Evolutionary conservation across 176 grass and related monocot genomes (phyloP).

Genomic region (Oryza meridionalis): DNA sequence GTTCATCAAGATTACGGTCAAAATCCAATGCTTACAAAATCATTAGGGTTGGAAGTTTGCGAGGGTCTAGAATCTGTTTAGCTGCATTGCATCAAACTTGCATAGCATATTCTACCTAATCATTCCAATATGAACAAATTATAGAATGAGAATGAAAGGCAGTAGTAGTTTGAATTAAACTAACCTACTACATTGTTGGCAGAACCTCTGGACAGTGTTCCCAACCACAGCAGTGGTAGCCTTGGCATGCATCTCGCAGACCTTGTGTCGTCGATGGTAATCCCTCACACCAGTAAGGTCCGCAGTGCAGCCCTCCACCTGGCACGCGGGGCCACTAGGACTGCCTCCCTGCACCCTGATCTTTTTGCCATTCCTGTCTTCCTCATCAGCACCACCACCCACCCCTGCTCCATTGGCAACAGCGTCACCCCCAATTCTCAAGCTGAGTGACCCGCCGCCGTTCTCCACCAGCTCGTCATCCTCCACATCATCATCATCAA

Average conservation of each 20-base stretch:
- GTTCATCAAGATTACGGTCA: background rate
- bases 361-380: slow-evolving; percentile 76
- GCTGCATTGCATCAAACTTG: background rate
- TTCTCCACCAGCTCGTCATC: slow-evolving; percentile 34
- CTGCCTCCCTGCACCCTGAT: slow-evolving; percentile 64
- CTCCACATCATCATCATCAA: slow-evolving; percentile 41
- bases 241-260: slow-evolving; percentile 98
- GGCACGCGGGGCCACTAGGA: slow-evolving; percentile 60
- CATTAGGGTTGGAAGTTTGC: slow-evolving; percentile 2
- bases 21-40: slow-evolving; percentile 12
- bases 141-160: slow-evolving; percentile 9
- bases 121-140: background rate
- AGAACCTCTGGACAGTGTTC: slow-evolving; percentile 82
- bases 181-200: slow-evolving; percentile 98
- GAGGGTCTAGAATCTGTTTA: background rate
- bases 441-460: slow-evolving; percentile 42
- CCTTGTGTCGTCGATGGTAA: slow-evolving; percentile 94
- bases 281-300: slow-evolving; percentile 81
- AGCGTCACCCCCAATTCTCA: slow-evolving; percentile 46
- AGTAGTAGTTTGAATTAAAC: slow-evolving; percentile 28
- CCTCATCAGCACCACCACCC: slow-evolving; percentile 36
- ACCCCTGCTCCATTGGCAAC: background rate
- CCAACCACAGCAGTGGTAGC: slow-evolving; percentile 74
- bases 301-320: slow-evolving; percentile 79
- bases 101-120: slow-evolving; percentile 11